phyloP scores from a whole-genome alignment of 2,329 filamentous ascomycete genomes.

The Talaromyces sp. region DNA sequence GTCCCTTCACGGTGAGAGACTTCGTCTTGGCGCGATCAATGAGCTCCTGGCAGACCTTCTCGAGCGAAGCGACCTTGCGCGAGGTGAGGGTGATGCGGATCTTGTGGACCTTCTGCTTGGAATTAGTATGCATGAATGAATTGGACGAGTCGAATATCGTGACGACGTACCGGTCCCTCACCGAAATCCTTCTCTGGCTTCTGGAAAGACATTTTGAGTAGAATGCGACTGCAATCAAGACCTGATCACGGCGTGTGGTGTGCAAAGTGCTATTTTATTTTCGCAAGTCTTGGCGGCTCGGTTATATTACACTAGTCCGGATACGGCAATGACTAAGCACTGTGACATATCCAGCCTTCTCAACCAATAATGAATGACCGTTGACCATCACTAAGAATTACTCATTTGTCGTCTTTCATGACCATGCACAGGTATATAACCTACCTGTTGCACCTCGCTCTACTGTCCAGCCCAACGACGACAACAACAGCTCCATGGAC shows the following conservation, averaged over 20 bases:
- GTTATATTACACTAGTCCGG: not conserved
- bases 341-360: not conserved
- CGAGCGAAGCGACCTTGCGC: constrained; percentile 90
- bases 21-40: constrained; percentile 98
- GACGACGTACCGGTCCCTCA: constrained; percentile 68
- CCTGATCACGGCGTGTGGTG: constrained; percentile 66
- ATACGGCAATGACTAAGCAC: not conserved
- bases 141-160: not conserved
- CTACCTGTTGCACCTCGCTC: not conserved
- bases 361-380: not conserved
- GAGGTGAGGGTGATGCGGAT: constrained; percentile 97
- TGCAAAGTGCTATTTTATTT: constrained; percentile 69
- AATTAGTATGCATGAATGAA: constrained; percentile 3
- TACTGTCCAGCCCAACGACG: not conserved
- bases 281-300: not conserved
- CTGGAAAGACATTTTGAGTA: constrained; percentile 78
- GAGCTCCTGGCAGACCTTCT: constrained; percentile 97
- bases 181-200: constrained; percentile 87
- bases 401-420: not conserved
- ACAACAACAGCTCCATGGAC: constrained; percentile 31
- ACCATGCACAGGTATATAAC: not conserved
- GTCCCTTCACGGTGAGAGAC: constrained; percentile 97
- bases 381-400: not conserved
- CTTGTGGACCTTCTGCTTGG: constrained; percentile 78
- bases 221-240: constrained; percentile 60